Evolutionary conservation across 257 asterid species (phyloP), one percentile per base, ranked within the genome.

Genomic region (Primulina eburnea): DNA sequence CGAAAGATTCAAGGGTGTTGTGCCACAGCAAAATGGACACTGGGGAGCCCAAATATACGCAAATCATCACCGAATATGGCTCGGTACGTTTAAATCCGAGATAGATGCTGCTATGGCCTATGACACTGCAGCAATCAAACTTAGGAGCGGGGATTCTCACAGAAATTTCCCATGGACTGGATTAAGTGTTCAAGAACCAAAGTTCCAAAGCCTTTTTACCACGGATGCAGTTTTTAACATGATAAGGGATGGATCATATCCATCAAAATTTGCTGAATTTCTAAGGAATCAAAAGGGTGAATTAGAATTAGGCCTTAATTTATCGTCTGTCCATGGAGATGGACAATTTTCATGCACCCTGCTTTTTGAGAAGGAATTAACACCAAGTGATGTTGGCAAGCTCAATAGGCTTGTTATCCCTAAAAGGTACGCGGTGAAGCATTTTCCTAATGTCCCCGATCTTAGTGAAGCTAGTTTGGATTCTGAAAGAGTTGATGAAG

Each of bases 21-120:
- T 93, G 16, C 75, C 83, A 0, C 97, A 87, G 35, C 87, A 72
- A 4, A 87, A 88, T 21, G 97, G 96, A 0, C 93, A 89, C 50
- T 93, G 96, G 94, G 97, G 96, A 0, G 97, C 97, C 0, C 96
- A 90, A 26, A 89, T 93, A 10, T 90, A 90, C 56, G 82, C 89
- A 3, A 81, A 87, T 71, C 96, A 90, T 28, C 85, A 81, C 5
- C 73, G 96, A 0, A 73, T 90, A 40, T 90, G 97, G 99, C 86
- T 89, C 0, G 99, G 97, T 0, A 92, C 97, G 0, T 92, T 92
- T 68, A 84, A 88, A 30, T 86, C 97, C 0, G 92, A 93, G 67
- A 64, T 7, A 0, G 96, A 85, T 7, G 97, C 97, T 1, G 99
- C 99, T 2, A 85, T 75, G 90, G 99, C 99, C 2, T 90, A 93